phyloP scores from a whole-genome alignment of 352 stramenopile species.

The Pythium vanterpoolii region DNA sequence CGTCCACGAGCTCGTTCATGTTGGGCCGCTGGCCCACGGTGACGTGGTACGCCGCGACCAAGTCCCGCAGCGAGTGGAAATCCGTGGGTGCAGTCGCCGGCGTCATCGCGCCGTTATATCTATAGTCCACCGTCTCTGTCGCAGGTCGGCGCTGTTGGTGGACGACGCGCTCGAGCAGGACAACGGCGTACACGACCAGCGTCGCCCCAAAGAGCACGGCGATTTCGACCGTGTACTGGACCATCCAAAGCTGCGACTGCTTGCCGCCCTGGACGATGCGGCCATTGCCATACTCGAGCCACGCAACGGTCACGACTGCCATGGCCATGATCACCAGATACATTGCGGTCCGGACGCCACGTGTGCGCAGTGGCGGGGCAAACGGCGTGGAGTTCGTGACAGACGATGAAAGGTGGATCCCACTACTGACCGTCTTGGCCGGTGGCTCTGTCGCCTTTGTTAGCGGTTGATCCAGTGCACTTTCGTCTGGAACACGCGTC shows the following conservation, averaged over 20 bases:
- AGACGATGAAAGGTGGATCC: too few relatives aligned
- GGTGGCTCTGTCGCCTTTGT: background rate
- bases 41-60: constrained; percentile 18
- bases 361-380: constrained; percentile 54
- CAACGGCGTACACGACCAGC: constrained; percentile 42
- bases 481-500: constrained; percentile 15
- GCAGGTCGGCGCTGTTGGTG: background rate
- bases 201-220: constrained; percentile 42
- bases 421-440: background rate
- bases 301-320: constrained; percentile 32
- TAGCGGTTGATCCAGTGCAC: background rate
- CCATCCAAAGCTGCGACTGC: constrained; percentile 44
- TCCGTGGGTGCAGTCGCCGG: background rate
- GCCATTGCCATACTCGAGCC: constrained; percentile 45
- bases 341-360: constrained; percentile 33
- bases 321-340: constrained; percentile 36
- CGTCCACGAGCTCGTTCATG: background rate
- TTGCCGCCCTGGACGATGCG: constrained; percentile 46
- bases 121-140: background rate
- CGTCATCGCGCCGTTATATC: background rate
- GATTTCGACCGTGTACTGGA: constrained; percentile 51
- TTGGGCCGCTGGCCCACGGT: constrained; percentile 10
- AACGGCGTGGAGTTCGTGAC: constrained; percentile 18
- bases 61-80: constrained; percentile 11
- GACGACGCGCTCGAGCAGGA: constrained; percentile 34